Conservation (phyloP, 2,329 filamentous ascomycete genomes). For the Xylariaceae sp. region DNA sequence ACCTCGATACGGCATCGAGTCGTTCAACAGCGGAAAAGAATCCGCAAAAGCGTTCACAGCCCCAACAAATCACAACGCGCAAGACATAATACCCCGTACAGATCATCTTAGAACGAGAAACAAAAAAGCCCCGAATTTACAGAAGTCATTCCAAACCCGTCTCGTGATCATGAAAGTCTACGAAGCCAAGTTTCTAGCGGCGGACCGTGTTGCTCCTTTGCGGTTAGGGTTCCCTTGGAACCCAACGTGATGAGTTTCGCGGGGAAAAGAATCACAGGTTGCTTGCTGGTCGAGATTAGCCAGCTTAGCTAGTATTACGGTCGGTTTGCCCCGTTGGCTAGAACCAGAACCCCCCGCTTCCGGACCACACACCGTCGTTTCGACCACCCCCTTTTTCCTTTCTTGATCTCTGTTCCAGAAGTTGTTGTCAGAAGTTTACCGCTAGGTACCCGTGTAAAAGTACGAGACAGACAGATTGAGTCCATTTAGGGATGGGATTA, state of each 20-base stretch:
- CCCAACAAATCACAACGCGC: neutral
- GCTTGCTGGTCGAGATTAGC: neutral
- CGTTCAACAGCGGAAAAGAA: too few relatives aligned
- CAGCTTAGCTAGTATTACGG: neutral
- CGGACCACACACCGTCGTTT: neutral
- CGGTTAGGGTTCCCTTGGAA: neutral
- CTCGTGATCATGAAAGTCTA: too few relatives aligned
- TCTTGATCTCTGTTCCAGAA: neutral
- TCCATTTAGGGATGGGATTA: too few relatives aligned
- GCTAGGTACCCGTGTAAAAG: too few relatives aligned
- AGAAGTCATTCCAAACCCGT: neutral
- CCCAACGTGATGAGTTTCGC: too few relatives aligned
- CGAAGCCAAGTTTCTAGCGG: neutral
- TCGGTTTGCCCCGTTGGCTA: neutral
- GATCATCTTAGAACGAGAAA: neutral
- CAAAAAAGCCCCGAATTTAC: neutral
- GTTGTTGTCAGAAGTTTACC: too few relatives aligned
- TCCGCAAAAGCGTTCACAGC: too few relatives aligned
- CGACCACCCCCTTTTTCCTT: neutral
- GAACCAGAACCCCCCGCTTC: neutral
- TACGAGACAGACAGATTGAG: too few relatives aligned
- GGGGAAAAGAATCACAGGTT: neutral
- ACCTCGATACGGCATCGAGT: too few relatives aligned
- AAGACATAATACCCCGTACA: too few relatives aligned
- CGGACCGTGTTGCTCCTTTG: slow-evolving; percentile 2